phyloP scores from a whole-genome alignment of 805 yeast genomes.

The Candida railenensis region DNA sequence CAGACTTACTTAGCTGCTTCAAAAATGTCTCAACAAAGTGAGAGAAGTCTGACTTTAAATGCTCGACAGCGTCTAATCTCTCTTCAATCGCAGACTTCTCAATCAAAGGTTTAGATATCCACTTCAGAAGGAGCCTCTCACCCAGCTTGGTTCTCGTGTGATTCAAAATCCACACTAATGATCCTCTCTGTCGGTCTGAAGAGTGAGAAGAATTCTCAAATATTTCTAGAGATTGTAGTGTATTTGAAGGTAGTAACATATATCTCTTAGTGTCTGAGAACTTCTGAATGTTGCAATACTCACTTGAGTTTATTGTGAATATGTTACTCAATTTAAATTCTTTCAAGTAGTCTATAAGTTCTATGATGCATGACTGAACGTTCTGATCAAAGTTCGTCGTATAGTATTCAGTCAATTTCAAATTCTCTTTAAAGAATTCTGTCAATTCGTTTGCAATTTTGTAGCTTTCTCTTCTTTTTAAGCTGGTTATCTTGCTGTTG shows the following conservation, averaged over 20 bases:
- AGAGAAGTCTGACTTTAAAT: constrained; percentile 24
- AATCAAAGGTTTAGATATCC: constrained; percentile 76
- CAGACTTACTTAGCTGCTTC: constrained; percentile 19
- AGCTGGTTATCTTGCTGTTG: constrained; percentile 9
- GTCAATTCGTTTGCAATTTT: constrained; percentile 15
- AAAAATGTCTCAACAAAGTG: constrained; percentile 35
- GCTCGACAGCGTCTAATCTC: constrained; percentile 58
- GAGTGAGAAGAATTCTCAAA: constrained; percentile 62
- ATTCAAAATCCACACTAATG: constrained; percentile 76
- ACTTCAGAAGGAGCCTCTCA: constrained; percentile 56
- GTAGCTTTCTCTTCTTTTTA: constrained; percentile 2
- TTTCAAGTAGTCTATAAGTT: constrained; percentile 52
- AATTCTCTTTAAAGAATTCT: constrained; percentile 22
- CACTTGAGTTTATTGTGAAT: constrained; percentile 43
- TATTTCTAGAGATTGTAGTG: constrained; percentile 72
- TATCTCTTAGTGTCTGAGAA: constrained; percentile 50
- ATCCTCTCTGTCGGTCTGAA: constrained; percentile 51
- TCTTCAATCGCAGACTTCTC: constrained; percentile 51
- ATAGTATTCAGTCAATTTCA: constrained; percentile 23
- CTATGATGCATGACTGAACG: constrained; percentile 38
- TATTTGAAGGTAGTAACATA: constrained; percentile 61
- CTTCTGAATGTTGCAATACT: constrained; percentile 39
- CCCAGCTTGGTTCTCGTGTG: constrained; percentile 83
- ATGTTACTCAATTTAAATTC: constrained; percentile 64
- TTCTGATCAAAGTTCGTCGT: constrained; percentile 15